phyloP scores from a whole-genome alignment of 2,329 filamentous ascomycete species.

The Lasiodiplodia gonubiensis region DNA sequence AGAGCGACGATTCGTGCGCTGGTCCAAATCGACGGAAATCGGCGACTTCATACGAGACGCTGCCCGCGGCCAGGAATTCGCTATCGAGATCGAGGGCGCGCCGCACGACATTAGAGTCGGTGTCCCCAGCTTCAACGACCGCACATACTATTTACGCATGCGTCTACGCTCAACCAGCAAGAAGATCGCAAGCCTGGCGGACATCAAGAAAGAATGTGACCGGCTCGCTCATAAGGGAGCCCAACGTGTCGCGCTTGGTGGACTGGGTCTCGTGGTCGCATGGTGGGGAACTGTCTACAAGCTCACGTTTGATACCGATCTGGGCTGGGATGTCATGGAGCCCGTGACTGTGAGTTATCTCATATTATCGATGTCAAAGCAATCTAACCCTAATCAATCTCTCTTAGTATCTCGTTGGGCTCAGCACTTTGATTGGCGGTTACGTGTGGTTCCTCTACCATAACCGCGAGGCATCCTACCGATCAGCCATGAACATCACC shows the following conservation, averaged over 20 bases:
- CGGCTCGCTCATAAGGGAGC: constrained; percentile 75
- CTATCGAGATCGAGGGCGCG: constrained; percentile 78
- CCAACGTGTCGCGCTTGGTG: constrained; percentile 78
- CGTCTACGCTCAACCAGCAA: constrained; percentile 73
- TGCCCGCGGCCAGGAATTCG: constrained; percentile 81
- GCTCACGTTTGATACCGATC: constrained; percentile 70
- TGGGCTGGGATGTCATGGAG: constrained; percentile 91
- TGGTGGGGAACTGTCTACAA: constrained; percentile 86
- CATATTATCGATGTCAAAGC: not conserved
- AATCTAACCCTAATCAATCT: not conserved
- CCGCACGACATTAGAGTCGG: constrained; percentile 73
- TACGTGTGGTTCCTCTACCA: constrained; percentile 96
- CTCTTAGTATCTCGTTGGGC: constrained; percentile 73
- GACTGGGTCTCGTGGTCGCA: constrained; percentile 71
- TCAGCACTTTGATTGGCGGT: constrained; percentile 83
- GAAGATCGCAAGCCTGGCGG: constrained; percentile 71
- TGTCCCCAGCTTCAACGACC: constrained; percentile 85
- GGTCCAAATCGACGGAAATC: constrained; percentile 87
- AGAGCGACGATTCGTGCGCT: constrained; percentile 75
- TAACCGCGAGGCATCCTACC: constrained; percentile 86
- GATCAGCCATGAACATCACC: constrained; percentile 84
- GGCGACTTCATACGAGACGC: constrained; percentile 94
- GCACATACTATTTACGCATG: constrained; percentile 86
- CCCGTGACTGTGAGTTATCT: constrained; percentile 68
- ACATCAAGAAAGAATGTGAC: constrained; percentile 83